These are phyloP conservation scores for Saccharomyces jurei DNA, from an alignment of 805 yeast species.

Conservation along the genomic window DNA sequence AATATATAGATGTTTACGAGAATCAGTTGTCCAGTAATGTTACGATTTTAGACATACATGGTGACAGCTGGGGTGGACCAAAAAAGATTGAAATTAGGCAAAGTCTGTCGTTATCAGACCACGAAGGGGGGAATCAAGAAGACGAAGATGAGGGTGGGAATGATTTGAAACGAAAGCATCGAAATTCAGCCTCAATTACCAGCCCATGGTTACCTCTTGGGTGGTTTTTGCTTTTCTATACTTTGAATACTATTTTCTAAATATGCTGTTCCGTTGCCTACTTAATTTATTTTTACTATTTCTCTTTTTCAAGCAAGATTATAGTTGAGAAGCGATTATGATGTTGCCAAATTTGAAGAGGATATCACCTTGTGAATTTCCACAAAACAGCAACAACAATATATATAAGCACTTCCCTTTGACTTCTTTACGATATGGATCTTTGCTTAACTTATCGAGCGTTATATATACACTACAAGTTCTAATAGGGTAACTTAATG, in stretches of 20 bases:
- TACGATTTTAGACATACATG: constrained; percentile 39
- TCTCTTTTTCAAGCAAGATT: no score
- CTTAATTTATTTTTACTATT: no score
- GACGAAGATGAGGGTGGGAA: background rate
- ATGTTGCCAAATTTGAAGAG: no score
- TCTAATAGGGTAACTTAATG: background rate
- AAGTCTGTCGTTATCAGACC: background rate
- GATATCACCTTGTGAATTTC: background rate
- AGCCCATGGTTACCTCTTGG: background rate
- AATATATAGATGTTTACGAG: constrained; percentile 38
- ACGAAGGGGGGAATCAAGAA: background rate
- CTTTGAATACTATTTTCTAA: background rate
- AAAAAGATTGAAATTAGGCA: constrained; percentile 14
- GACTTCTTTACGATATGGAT: background rate
- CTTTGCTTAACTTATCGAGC: background rate
- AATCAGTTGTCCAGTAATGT: constrained; percentile 37
- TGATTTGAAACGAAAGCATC: background rate
- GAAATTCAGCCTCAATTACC: background rate
- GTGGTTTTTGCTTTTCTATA: background rate
- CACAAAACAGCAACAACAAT: background rate
- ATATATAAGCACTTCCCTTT: background rate
- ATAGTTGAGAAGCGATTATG: no score
- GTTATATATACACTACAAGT: background rate
- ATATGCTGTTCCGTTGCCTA: no score
- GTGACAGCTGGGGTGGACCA: constrained; percentile 24